Conservation (phyloP, 108 stramenopile species). For the Cyclotella choctawhatcheeana region DNA sequence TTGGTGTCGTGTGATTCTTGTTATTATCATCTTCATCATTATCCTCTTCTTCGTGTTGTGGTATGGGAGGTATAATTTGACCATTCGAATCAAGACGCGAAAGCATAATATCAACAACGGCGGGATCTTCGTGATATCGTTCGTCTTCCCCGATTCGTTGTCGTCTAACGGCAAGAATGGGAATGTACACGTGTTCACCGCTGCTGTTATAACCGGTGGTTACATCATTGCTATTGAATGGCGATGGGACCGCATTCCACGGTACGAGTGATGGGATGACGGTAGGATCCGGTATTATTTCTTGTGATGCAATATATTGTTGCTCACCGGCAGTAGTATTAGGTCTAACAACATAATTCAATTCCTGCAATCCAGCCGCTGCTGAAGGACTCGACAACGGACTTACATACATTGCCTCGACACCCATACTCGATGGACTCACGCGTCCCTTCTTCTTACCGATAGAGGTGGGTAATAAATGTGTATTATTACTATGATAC, state of each 20-base stretch:
- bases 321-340: neutral
- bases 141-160: constrained; percentile 84
- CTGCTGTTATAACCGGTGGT: no score
- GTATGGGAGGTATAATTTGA: constrained; percentile 39
- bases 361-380: no score
- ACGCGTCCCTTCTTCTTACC: constrained; percentile 4
- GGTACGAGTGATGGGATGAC: constrained; percentile 11
- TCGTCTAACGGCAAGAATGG: constrained; percentile 73
- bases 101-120: constrained; percentile 71
- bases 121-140: constrained; percentile 83
- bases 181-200: constrained; percentile 57
- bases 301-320: neutral
- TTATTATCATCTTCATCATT: constrained; percentile 60
- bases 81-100: constrained; percentile 56
- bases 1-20: constrained; percentile 7
- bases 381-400: constrained; percentile 19
- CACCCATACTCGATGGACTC: constrained; percentile 41
- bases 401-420: constrained; percentile 53
- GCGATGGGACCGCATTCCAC: constrained; percentile 5
- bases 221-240: neutral
- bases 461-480: constrained; percentile 6
- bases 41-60: constrained; percentile 30
- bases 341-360: neutral
- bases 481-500: constrained; percentile 41
- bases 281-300: constrained; percentile 6